These are phyloP conservation scores for Microcos paniculata DNA, from an alignment of 345 rosid genomes.

Conservation along the genomic window DNA sequence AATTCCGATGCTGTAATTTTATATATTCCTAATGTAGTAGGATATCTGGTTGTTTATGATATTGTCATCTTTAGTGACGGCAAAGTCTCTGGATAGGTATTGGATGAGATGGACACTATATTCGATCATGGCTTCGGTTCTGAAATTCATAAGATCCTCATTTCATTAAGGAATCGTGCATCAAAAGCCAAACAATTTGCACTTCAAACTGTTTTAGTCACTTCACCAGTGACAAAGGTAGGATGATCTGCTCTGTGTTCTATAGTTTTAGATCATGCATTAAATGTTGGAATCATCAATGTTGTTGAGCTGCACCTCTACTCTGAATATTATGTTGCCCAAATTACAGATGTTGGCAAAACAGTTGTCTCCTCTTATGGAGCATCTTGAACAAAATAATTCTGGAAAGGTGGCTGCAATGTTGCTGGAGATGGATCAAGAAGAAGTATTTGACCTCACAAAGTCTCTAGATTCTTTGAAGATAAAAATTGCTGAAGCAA, in stretches of 20 bases:
- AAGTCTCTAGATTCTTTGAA: constrained; percentile 20
- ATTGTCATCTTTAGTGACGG: neutral
- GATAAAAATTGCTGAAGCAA: constrained; percentile 13
- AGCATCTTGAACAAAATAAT: constrained; percentile 13
- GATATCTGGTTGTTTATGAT: neutral
- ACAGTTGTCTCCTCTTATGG: neutral
- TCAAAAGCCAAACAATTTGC: constrained; percentile 57
- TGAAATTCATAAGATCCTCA: constrained; percentile 76
- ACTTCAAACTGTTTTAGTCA: constrained; percentile 79
- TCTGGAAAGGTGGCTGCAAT: constrained; percentile 16
- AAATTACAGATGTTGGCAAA: constrained; percentile 18
- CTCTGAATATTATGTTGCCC: constrained; percentile 1
- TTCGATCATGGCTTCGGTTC: constrained; percentile 91
- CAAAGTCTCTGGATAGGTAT: constrained; percentile 47
- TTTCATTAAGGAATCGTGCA: constrained; percentile 63
- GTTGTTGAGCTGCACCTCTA: neutral
- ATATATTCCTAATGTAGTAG: neutral
- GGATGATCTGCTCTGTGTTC: neutral
- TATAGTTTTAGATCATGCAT: neutral
- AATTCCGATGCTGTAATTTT: neutral
- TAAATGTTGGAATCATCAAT: neutral
- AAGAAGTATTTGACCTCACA: constrained; percentile 11
- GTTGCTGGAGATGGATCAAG: constrained; percentile 18
- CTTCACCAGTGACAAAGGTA: constrained; percentile 86
- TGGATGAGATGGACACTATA: constrained; percentile 96